Percentiles rank a stretch among this genome's conserved stretches.
phyloP scores from a whole-genome alignment of 2,329 filamentous ascomycete genomes.

The Verticillium zaregamsianum region DNA sequence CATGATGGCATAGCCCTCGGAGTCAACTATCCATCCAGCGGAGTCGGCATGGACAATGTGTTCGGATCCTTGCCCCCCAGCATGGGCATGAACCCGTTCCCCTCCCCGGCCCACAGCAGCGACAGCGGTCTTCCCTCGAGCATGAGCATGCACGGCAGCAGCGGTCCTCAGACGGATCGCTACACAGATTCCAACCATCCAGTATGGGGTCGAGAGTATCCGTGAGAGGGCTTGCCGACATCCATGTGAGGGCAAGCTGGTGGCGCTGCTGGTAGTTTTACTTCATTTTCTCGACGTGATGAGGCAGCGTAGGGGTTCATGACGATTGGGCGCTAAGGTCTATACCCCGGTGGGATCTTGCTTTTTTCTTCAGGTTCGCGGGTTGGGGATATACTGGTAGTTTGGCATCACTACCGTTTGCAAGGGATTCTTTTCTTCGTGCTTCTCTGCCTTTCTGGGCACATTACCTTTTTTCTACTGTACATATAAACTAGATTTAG shows the following conservation, averaged over 20 bases:
- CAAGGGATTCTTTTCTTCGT: too few relatives aligned
- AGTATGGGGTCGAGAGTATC: not conserved
- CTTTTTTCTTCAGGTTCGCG: not conserved
- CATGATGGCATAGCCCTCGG: not conserved
- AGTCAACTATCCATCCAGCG: not conserved
- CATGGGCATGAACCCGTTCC: not conserved
- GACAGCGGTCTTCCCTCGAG: not conserved
- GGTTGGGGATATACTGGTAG: too few relatives aligned
- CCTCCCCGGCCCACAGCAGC: not conserved
- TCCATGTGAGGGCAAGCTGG: not conserved
- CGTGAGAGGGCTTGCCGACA: not conserved
- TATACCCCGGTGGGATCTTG: not conserved
- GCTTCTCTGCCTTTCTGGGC: too few relatives aligned
- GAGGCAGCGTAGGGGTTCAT: not conserved
- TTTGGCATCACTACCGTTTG: too few relatives aligned
- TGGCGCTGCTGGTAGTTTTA: not conserved
- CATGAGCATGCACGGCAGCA: not conserved
- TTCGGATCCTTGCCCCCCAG: not conserved
- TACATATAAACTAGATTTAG: too few relatives aligned
- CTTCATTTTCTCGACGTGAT: not conserved
- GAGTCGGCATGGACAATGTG: not conserved
- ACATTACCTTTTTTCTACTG: too few relatives aligned
- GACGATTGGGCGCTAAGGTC: not conserved
- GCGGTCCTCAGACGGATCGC: not conserved
- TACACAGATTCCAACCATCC: not conserved